Evolutionary conservation across 176 grass and related monocot species (phyloP).

Genomic region (Oryza officinalis): DNA sequence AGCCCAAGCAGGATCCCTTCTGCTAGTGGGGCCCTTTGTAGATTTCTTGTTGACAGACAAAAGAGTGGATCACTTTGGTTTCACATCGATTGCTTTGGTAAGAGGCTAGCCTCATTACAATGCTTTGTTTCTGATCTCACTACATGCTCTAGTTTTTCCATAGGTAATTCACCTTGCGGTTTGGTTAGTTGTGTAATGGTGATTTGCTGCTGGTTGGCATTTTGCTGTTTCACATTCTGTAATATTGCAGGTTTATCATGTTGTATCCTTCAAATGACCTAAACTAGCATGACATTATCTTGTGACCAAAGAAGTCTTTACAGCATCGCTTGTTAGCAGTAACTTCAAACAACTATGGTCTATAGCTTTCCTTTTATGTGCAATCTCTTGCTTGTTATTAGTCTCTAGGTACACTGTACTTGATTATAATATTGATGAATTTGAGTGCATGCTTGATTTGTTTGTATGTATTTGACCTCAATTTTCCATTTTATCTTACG

Average conservation of each 20-base stretch:
- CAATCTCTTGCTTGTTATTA: neutral
- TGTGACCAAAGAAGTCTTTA: neutral
- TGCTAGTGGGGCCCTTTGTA: conserved; percentile 72
- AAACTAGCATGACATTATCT: neutral
- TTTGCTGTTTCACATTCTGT: neutral
- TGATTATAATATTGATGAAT: conserved; percentile 9
- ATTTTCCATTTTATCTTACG: neutral
- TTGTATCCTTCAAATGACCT: neutral
- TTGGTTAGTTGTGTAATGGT: conserved; percentile 8
- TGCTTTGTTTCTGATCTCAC: conserved; percentile 8
- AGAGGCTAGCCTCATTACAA: neutral
- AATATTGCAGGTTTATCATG: neutral
- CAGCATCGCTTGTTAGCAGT: neutral
- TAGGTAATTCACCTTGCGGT: conserved; percentile 1
- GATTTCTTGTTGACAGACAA: conserved; percentile 77
- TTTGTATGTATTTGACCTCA: neutral
- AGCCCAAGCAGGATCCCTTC: conserved; percentile 70
- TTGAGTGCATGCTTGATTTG: neutral
- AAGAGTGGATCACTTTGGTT: conserved; percentile 73
- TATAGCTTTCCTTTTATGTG: neutral
- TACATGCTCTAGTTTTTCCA: conserved; percentile 10
- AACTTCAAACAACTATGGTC: neutral
- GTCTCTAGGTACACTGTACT: neutral
- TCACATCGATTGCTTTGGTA: conserved; percentile 66
- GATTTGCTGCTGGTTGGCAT: neutral